Evolutionary conservation across 2,329 filamentous ascomycete genomes (phyloP).

Genomic region (Neonectria coccinea): DNA sequence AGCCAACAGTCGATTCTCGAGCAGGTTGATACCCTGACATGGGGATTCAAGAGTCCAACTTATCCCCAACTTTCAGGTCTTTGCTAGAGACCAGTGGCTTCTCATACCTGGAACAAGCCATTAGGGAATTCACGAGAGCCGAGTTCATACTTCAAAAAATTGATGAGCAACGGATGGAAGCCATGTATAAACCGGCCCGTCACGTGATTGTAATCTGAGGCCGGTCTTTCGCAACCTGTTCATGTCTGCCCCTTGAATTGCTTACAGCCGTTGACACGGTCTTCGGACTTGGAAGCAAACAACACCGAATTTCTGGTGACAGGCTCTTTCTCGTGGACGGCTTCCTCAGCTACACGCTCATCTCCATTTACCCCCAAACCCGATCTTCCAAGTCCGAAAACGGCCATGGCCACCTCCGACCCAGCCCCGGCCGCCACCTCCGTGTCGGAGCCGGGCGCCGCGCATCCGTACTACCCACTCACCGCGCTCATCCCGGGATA

Average conservation of each 20-base stretch:
- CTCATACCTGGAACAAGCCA: neutral
- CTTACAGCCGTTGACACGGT: neutral
- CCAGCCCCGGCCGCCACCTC: neutral
- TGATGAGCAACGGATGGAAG: neutral
- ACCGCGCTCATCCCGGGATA: conserved; percentile 58
- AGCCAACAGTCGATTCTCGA: too few relatives aligned
- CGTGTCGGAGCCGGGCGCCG: conserved; percentile 10
- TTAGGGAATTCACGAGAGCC: neutral
- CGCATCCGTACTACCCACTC: conserved; percentile 65
- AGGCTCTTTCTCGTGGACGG: neutral
- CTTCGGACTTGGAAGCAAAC: neutral
- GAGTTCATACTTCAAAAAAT: neutral
- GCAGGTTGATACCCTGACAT: neutral
- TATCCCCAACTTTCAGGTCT: neutral
- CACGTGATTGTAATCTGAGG: neutral
- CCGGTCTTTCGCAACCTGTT: neutral
- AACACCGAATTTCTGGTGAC: neutral
- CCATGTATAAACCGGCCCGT: neutral
- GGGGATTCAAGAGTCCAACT: neutral
- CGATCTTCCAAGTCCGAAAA: conserved; percentile 13
- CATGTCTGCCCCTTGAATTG: neutral
- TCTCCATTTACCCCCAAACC: neutral
- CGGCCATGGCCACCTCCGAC: conserved; percentile 13
- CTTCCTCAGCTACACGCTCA: neutral
- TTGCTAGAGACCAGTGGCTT: neutral